Conservation (phyloP, 495 filamentous ascomycete species). For the Cryomyces antarcticus region DNA sequence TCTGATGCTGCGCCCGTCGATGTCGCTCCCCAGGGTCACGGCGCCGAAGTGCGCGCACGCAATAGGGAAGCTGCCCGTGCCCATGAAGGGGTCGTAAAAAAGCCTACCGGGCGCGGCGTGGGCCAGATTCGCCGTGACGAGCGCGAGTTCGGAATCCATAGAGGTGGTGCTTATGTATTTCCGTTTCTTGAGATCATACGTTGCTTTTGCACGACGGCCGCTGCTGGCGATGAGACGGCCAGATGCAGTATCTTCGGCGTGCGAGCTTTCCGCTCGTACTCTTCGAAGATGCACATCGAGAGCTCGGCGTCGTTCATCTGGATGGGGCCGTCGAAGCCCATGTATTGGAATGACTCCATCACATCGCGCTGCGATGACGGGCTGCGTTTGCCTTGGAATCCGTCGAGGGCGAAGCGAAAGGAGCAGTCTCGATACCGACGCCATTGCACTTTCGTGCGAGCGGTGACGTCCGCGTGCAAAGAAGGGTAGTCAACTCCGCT, state of each 20-base stretch:
- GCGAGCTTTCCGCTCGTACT: slow-evolving; percentile 36
- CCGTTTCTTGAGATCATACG: slow-evolving; percentile 80
- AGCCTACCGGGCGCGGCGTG: slow-evolving; percentile 63
- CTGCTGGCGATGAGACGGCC: slow-evolving; percentile 42
- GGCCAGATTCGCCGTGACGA: slow-evolving; percentile 82
- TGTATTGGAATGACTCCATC: slow-evolving; percentile 64
- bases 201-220: slow-evolving; percentile 41
- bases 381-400: slow-evolving; percentile 48
- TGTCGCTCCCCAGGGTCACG: slow-evolving; percentile 62
- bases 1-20: slow-evolving; percentile 71
- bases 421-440: slow-evolving; percentile 32
- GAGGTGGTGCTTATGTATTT: slow-evolving; percentile 85
- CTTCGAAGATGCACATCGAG: slow-evolving; percentile 60
- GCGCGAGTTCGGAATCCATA: slow-evolving; percentile 86
- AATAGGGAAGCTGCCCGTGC: slow-evolving; percentile 77
- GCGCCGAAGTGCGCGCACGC: slow-evolving; percentile 82
- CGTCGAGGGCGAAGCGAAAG: slow-evolving; percentile 70
- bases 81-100: slow-evolving; percentile 85
- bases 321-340: slow-evolving; percentile 59
- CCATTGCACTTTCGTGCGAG: slow-evolving; percentile 43
- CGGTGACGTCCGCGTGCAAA: slow-evolving; percentile 43
- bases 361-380: slow-evolving; percentile 36
- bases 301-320: slow-evolving; percentile 47
- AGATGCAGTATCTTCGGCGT: slow-evolving; percentile 46
- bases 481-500: slow-evolving; percentile 41